Evolutionary conservation across 352 stramenopile species (phyloP).

Genomic region (Globisporangium heterothallicum): DNA sequence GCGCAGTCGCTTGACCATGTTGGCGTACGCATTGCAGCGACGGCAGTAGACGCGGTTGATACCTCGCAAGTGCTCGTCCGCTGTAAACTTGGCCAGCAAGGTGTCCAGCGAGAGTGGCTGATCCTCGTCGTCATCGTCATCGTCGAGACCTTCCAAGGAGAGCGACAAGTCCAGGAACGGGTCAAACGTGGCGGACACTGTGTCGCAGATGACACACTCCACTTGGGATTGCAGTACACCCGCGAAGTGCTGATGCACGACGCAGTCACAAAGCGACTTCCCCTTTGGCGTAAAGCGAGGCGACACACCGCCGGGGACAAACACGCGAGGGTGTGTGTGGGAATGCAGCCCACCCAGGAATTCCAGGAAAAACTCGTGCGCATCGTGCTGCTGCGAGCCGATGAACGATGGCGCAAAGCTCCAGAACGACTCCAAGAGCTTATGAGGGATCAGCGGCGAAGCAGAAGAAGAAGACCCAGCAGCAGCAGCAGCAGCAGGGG

Average conservation of each 20-base stretch:
- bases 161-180: slow-evolving; percentile 72
- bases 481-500: slow-evolving; percentile 11
- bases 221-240: slow-evolving; percentile 59
- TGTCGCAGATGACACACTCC: slow-evolving; percentile 44
- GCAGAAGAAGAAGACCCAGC: slow-evolving; percentile 3
- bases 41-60: slow-evolving; percentile 63
- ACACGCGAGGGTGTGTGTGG: slow-evolving; percentile 47
- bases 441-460: slow-evolving; percentile 51
- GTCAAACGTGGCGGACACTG: slow-evolving; percentile 54
- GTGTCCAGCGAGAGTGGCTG: slow-evolving; percentile 22
- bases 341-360: slow-evolving; percentile 56
- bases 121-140: slow-evolving; percentile 2
- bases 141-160: slow-evolving; percentile 29
- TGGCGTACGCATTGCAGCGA: slow-evolving; percentile 47
- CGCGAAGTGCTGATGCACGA: slow-evolving; percentile 67
- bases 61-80: slow-evolving; percentile 48
- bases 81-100: slow-evolving; percentile 44
- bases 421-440: slow-evolving; percentile 59
- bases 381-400: slow-evolving; percentile 66
- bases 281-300: slow-evolving; percentile 54
- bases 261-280: slow-evolving; percentile 60
- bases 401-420: slow-evolving; percentile 46
- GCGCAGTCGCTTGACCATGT: slow-evolving; percentile 56
- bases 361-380: slow-evolving; percentile 66
- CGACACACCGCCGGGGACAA: slow-evolving; percentile 32